Percentiles rank a stretch among this genome's conserved stretches.
phyloP scores from a whole-genome alignment of 2,329 filamentous ascomycete genomes.

The Leptographium flavum region DNA sequence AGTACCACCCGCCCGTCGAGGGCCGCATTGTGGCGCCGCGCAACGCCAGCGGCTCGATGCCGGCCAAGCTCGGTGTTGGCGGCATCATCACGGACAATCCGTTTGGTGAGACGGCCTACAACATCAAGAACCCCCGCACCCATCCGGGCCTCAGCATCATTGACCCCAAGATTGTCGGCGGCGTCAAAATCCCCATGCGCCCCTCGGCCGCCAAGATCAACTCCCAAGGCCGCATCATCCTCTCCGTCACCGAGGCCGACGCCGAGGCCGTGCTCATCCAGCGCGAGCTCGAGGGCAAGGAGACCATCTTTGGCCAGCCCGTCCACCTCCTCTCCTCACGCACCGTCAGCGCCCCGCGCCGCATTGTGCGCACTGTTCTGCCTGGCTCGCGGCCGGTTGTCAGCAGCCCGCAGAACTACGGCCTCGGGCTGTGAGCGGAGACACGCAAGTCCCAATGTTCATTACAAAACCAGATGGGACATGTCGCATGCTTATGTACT shows the following conservation, averaged over 20 bases:
- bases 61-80: constrained; percentile 36
- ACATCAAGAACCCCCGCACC: constrained; percentile 11
- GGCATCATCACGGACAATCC: constrained; percentile 36
- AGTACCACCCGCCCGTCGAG: constrained; percentile 30
- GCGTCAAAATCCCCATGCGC: constrained; percentile 39
- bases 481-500: not conserved
- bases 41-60: constrained; percentile 10
- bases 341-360: constrained; percentile 11
- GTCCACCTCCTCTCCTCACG: constrained; percentile 9
- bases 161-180: constrained; percentile 33
- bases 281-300: constrained; percentile 28
- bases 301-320: constrained; percentile 18
- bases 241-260: constrained; percentile 27
- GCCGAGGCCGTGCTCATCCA: constrained; percentile 27
- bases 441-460: too few species aligned
- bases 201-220: constrained; percentile 29
- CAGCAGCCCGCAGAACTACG: constrained; percentile 24
- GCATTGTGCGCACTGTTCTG: not conserved
- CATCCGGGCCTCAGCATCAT: constrained; percentile 23
- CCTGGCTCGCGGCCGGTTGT: constrained; percentile 14
- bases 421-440: constrained; percentile 14
- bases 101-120: constrained; percentile 27
- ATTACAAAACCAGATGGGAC: not conserved
- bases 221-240: constrained; percentile 32
- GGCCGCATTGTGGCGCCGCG: constrained; percentile 36